Base-by-base conservation (phyloP, 495 filamentous ascomycete species). In the Jackrogersella multiformis region DNA sequence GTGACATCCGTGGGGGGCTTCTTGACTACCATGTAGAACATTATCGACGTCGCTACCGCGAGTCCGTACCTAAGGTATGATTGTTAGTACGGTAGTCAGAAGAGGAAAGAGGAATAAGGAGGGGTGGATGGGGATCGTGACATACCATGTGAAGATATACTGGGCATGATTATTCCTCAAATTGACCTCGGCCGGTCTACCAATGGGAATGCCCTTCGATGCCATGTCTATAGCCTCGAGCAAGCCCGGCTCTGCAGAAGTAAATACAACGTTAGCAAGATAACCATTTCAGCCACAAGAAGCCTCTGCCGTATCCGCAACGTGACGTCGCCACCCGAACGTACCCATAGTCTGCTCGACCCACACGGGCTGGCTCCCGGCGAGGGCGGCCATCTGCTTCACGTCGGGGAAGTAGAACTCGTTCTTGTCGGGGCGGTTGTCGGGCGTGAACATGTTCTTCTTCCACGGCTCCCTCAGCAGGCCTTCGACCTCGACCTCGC, bases 361-460 rank as follows among this genome's bases (percentile, higher is more conserved):
- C 94, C 93, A 97, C 54, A 99, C 90, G 5, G 93, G 82, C 80
- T 96, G 91, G 66, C 90, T 92, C 1, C 91, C 92, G 41, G 88
- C 89, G 69, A 92, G 77, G 38, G 80, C 81, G n/a, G 95, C 95
- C 95, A 99, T 99, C 82, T 97, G 84, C 70, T 86, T 75, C 42
- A 99, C 90, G 76, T 97, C 96, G 1, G 95, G 94, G 67, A 98
- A 99, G 77, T 97, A 95, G 73, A 95, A 99, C 78, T 91, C 90
- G 53, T 87, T 87, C 60, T 84, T 85, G 63, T 94, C 89, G 0
- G 94, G 93, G 61, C 86, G 80, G 69, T 98, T 99, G 0, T 88
- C 88, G 0, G 95, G 95, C 59, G 95, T 99, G 72, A 99, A 99
- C 84, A 93, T 89, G 73, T 99, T 99, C 85, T 92, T 96, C 84